Conservation (phyloP, 305 asterid species). For the Ilex paraguariensis region DNA sequence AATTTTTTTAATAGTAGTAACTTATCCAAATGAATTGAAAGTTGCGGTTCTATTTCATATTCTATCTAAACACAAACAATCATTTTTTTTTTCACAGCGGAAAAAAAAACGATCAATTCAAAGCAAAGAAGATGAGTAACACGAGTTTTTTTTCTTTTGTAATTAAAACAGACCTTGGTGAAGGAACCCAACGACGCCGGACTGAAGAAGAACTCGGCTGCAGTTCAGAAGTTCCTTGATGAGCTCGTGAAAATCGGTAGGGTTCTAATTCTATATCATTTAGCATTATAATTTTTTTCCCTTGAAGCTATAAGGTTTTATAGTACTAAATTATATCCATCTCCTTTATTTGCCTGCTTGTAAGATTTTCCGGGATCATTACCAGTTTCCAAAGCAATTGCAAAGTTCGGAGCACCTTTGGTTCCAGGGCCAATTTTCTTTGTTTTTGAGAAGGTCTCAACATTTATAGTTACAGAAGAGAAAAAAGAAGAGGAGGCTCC, state of each 20-base stretch:
- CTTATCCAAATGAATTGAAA: no score
- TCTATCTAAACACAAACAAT: no score
- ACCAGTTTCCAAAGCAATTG: slow-evolving; percentile 50
- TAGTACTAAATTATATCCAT: no score
- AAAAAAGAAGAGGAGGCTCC: slow-evolving; percentile 34
- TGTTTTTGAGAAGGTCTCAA: slow-evolving; percentile 64
- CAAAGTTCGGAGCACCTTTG: slow-evolving; percentile 56
- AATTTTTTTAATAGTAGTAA: no score
- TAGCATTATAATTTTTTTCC: no score
- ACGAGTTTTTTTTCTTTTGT: neutral
- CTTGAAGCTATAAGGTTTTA: no score
- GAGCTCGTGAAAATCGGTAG: slow-evolving; percentile 82
- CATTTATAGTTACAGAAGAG: slow-evolving; percentile 41
- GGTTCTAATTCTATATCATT: neutral
- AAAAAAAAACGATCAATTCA: no score
- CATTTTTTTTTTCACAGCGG: no score
- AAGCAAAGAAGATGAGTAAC: no score
- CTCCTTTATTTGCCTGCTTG: neutral
- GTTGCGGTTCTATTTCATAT: no score
- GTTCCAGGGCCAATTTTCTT: slow-evolving; percentile 61
- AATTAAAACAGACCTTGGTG: slow-evolving; percentile 42
- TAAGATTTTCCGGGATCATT: slow-evolving; percentile 81
- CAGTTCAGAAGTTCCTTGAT: slow-evolving; percentile 69
- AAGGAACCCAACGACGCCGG: slow-evolving; percentile 60
- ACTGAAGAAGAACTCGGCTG: slow-evolving; percentile 67